A percentile compares a stretch with the other conserved stretches of the same genome.
phyloP scores from a whole-genome alignment of 176 grass and related monocot species.

The Canna indica region DNA sequence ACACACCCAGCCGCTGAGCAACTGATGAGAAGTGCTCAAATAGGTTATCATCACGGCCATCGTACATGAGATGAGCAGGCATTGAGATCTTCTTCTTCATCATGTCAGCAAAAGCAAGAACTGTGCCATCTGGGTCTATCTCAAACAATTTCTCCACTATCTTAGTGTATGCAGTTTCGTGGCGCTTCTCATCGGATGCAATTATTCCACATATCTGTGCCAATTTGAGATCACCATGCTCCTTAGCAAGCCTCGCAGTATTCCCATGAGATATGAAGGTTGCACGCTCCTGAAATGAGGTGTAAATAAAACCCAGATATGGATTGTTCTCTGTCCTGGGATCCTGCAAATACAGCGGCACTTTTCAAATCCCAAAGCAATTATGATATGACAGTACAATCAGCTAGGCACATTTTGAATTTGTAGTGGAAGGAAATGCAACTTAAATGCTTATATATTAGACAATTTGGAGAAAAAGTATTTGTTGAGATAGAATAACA shows the following conservation, averaged over 20 bases:
- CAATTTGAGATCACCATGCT: constrained; percentile 12
- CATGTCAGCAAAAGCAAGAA: constrained; percentile 17
- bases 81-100: constrained; percentile 21
- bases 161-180: constrained; percentile 20
- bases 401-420: neutral
- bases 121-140: constrained; percentile 8
- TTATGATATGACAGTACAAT: neutral
- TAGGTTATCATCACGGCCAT: constrained; percentile 14
- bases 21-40: constrained; percentile 15
- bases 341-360: constrained; percentile 10
- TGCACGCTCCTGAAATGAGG: constrained; percentile 16
- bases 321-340: constrained; percentile 23
- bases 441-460: neutral
- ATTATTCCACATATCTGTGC: constrained; percentile 18
- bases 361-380: neutral
- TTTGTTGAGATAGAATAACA: too few species aligned
- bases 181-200: constrained; percentile 16
- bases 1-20: constrained; percentile 6
- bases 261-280: constrained; percentile 23
- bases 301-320: constrained; percentile 21
- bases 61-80: constrained; percentile 17
- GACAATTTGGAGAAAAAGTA: neutral
- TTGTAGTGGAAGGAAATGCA: neutral
- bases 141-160: constrained; percentile 18
- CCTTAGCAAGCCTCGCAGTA: constrained; percentile 11